Evolutionary conservation across 2,329 filamentous ascomycete species (phyloP).

Genomic region (Botrytis fragariae): DNA sequence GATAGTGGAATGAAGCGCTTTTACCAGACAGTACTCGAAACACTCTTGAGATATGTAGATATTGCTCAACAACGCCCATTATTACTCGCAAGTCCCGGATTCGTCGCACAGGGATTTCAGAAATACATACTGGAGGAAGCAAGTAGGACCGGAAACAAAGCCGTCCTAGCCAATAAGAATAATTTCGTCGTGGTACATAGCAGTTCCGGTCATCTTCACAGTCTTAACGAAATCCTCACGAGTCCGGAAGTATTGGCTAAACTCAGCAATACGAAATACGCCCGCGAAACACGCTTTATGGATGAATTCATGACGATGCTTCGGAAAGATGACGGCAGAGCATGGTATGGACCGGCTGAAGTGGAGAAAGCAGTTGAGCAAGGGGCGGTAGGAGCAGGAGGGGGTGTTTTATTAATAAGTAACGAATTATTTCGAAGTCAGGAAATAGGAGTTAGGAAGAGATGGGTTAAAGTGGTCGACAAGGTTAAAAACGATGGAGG

Average conservation of each 20-base stretch:
- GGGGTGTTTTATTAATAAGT: constrained; percentile 80
- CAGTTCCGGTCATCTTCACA: constrained; percentile 81
- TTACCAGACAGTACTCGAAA: constrained; percentile 72
- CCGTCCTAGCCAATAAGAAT: constrained; percentile 60
- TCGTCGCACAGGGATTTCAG: constrained; percentile 77
- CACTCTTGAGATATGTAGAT: constrained; percentile 75
- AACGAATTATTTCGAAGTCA: constrained; percentile 85
- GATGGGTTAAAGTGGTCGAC: constrained; percentile 84
- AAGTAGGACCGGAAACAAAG: constrained; percentile 61
- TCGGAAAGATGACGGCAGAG: constrained; percentile 79
- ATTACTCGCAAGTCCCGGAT: constrained; percentile 85
- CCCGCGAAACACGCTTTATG: constrained; percentile 78
- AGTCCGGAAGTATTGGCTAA: constrained; percentile 73
- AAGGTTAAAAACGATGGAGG: constrained; percentile 83
- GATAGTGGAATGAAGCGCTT: constrained; percentile 73
- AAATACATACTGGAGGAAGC: constrained; percentile 68
- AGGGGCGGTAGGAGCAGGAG: constrained; percentile 83
- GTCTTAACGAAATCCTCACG: constrained; percentile 81
- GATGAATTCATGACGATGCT: constrained; percentile 78
- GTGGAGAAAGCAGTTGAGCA: constrained; percentile 81
- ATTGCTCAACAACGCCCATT: constrained; percentile 68
- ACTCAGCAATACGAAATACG: constrained; percentile 84
- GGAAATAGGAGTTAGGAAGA: constrained; percentile 70
- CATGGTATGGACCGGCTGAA: constrained; percentile 84
- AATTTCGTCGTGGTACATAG: constrained; percentile 75